Evolutionary conservation across 495 filamentous ascomycete genomes (phyloP), one percentile per base, ranked within the genome.

Genomic region (Aspergillus asperescens): DNA sequence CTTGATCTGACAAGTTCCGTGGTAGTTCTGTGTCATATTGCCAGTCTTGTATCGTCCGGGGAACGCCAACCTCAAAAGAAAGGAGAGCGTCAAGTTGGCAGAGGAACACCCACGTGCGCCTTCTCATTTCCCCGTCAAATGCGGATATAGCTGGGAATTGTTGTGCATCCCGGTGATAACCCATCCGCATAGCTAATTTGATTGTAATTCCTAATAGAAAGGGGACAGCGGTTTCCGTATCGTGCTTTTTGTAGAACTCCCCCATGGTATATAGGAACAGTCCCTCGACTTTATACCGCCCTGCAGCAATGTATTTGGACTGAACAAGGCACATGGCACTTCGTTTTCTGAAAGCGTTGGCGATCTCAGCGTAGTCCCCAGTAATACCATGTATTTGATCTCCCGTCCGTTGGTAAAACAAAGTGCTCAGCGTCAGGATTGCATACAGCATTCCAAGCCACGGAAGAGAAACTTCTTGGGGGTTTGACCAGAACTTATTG

Each of bases 21-120:
- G 76, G 76, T 4, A 64, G 48, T 27, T 63, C 62, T 7, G 73
- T 70, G 35, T 79, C 76, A 18, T 62, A 71, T 18, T 74, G 70
- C 63, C 64, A 73, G 28, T 62, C 60, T 32, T 72, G 71, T 16
- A 76, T 65, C 5, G 66, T 71, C 22, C 72, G 62, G 13, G 76
- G 76, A 10, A 77, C 54, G 1, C 76, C 76, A 18, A 74, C 63
- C 52, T 78, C 73, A 22, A 71, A 75, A 1, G 73, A 70, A 2
- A 75, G 62, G 28, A 77, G 51, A 9, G 60, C 63, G 41, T 79
- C 75, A 3, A 76, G 56, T 31, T 76, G 74, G 32, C 58, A 59
- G 4, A 74, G 34, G 7, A 68, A 29, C 4, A 60, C 53, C 75
- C 75, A 78, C 1, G 64, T 34, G 7, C 75, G 71, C 15, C 75